phyloP scores from a whole-genome alignment of 805 yeast species.

The Ogataea trehalophila region DNA sequence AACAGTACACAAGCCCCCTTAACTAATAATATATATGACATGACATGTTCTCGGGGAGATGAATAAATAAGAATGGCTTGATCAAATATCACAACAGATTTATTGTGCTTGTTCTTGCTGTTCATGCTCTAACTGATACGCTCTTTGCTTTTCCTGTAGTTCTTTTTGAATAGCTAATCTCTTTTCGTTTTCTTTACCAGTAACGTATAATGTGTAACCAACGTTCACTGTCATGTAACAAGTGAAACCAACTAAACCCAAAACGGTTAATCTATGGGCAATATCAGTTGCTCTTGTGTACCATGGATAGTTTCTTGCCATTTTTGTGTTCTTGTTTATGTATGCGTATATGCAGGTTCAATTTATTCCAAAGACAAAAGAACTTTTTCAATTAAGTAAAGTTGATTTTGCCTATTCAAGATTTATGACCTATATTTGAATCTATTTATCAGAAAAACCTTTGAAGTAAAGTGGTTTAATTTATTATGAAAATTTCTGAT shows the following conservation, averaged over 20 bases:
- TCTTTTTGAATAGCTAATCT: slow-evolving; percentile 32
- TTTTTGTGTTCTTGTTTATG: slow-evolving; percentile 10
- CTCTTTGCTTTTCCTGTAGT: slow-evolving; percentile 23
- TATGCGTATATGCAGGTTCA: background rate
- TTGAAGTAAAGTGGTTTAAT: too few species aligned
- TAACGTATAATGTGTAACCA: slow-evolving; percentile 46
- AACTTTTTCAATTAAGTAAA: too few species aligned
- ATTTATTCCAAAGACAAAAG: too few species aligned
- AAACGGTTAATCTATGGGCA: slow-evolving; percentile 66
- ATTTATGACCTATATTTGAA: too few species aligned
- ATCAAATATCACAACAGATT: background rate
- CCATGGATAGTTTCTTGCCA: slow-evolving; percentile 63
- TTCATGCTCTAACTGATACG: slow-evolving; percentile 16
- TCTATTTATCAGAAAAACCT: too few species aligned
- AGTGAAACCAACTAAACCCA: slow-evolving; percentile 54
- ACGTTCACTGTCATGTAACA: slow-evolving; percentile 48
- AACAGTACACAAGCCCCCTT: background rate
- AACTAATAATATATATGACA: background rate
- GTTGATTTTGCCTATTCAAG: too few species aligned
- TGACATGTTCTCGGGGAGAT: background rate
- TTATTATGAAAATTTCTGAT: too few species aligned
- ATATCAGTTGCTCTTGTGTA: slow-evolving; percentile 69
- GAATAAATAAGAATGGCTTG: background rate
- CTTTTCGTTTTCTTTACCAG: slow-evolving; percentile 47
- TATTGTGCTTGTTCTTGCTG: slow-evolving; percentile 1